Evolutionary conservation across 768 basidiomycete species (phyloP), one percentile per base, ranked within the genome.

Genomic region (Solioccasus polychromus): DNA sequence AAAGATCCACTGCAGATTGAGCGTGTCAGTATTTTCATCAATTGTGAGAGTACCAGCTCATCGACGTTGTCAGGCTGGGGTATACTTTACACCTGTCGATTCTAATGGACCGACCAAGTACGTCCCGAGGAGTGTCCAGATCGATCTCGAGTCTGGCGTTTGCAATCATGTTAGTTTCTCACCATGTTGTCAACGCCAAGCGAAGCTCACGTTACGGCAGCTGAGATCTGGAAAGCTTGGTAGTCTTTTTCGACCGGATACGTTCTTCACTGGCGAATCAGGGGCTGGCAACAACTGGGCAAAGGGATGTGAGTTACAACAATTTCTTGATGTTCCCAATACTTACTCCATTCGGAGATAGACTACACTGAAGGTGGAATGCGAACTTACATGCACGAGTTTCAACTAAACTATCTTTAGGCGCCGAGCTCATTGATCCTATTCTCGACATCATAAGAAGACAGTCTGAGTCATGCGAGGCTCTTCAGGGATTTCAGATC

Each of bases 241-340:
- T 3, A 55, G 61, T 8, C 73, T 98, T 6, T 96, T 93, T 70
- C 79, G 84, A 39, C 94, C 94, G 2, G 92, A 93, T 61, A 95
- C 90, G 2, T 95, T 78, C 61, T 62, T 93, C 37, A 77, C 79
- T 29, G 76, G 81, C 6, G 66, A 76, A 35, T 69, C 71, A 46
- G 77, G 81, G 39, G 83, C 92, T 1, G 93, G 92, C 15, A 96
- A 97, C 58, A 95, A 94, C 52, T 96, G 91, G 88, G 92, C 92
- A 14, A 95, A 96, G 70, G 91, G 89, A 76, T 89, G 88, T 89
- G 56, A 69, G 85, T 68, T 42, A 41, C 8, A 11, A 8, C 71
- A 32, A 29, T 32, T n/a, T 37, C 20, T 20, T 45, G 26, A 17
- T 45, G 32, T 34, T 42, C 20, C 39, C 24, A 28, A 51, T 45